Conservation (phyloP, 805 yeast genomes). For the Myxozyma vanderwaltii region DNA sequence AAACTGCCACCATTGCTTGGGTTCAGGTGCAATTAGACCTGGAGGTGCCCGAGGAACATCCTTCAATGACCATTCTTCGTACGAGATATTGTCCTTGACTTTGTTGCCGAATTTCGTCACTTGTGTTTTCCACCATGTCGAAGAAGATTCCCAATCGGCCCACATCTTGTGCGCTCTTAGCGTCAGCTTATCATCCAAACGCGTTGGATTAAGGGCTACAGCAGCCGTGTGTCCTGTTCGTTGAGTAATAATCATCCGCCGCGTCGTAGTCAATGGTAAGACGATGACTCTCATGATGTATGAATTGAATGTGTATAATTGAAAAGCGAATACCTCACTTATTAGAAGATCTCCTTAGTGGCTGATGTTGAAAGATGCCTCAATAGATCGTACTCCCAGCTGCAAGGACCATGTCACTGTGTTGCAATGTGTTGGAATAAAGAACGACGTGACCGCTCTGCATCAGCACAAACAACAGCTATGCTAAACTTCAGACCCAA, state of each 20-base stretch:
- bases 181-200: constrained; percentile 48
- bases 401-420: too few relatives aligned
- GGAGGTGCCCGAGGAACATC: constrained; percentile 65
- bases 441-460: too few relatives aligned
- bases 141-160: constrained; percentile 60
- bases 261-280: constrained; percentile 67
- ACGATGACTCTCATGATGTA: constrained; percentile 60
- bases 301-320: too few relatives aligned
- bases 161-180: constrained; percentile 60
- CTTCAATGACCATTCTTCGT: constrained; percentile 74
- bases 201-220: constrained; percentile 42
- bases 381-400: too few relatives aligned
- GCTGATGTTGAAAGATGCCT: neutral
- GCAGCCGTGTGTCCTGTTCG: constrained; percentile 43
- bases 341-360: too few relatives aligned
- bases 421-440: too few relatives aligned
- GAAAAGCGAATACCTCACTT: too few relatives aligned
- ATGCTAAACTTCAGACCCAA: too few relatives aligned
- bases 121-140: constrained; percentile 56
- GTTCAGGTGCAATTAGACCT: constrained; percentile 14
- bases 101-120: constrained; percentile 57
- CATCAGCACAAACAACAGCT: too few relatives aligned
- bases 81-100: constrained; percentile 66
- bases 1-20: constrained; percentile 40
- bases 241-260: constrained; percentile 70